Evolutionary conservation across 306 rosid genomes (phyloP), one percentile per base, ranked within the genome.

Genomic region (Trichosanthes truncata): DNA sequence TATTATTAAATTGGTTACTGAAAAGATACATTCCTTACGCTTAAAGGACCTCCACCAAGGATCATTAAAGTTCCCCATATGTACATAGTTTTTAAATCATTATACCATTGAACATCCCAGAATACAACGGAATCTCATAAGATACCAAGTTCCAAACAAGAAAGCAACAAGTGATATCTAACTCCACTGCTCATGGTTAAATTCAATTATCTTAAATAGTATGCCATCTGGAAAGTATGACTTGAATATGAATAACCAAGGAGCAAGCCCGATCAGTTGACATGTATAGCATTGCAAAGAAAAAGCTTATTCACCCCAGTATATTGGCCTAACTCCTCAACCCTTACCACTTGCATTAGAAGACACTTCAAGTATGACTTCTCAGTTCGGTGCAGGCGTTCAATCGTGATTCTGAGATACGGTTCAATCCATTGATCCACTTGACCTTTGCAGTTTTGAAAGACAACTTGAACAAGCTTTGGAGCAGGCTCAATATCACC

Each of bases 341-440:
- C 80, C 36, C 89, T 88, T 92, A 94, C 98, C 94, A 94, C 96
- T 92, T 83, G 96, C 83, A 94, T 77, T 21, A 94, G 89, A 83
- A 94, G 97, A 86, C 98, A 92, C 80, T 92, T 94, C 81, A 94
- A 83, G 83, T 90, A 87, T 33, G 96, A 57, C 63, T 91, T 94
- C 80, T 92, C 92, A 71, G 97, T 81, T 68, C 93, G 88, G 31
- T 46, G 93, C 84, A 94, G 81, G 33, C 98, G 91, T 78, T 94
- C 93, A 81, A 89, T 87, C 2, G 97, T 86, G 73, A 89, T 78
- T 83, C 92, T 91, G 72, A 94, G 89, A 83, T 94, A 94, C 29
- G 95, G 97, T 79, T 92, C 98, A 81, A 94, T 93, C 98, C 98
- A 94, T 20, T 88, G 96, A 87, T 94, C 98, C 84, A 92, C 96